Conservation (phyloP, 2,329 filamentous ascomycete species). For the Nigrospora sphaerica region DNA sequence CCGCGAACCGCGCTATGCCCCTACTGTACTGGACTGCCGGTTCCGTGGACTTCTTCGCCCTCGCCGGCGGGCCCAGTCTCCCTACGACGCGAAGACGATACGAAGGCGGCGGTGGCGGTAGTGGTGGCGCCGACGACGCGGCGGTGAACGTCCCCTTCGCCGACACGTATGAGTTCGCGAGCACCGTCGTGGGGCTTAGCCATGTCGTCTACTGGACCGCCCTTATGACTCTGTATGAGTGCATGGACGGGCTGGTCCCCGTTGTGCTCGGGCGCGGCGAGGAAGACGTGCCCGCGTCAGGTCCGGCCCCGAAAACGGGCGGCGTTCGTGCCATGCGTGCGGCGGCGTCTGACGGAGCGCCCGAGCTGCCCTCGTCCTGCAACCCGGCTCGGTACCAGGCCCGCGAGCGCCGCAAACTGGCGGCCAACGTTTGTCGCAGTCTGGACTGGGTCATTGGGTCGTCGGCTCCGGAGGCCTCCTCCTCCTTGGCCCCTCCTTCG, state of each 20-base stretch:
- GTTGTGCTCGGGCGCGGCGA: conserved; percentile 27
- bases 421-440: conserved; percentile 41
- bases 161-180: conserved; percentile 36
- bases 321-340: too few species aligned
- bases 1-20: conserved; percentile 13
- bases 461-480: conserved; percentile 1
- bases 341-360: conserved; percentile 25
- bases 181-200: conserved; percentile 34
- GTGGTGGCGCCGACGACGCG: conserved; percentile 16
- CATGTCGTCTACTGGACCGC: conserved; percentile 49
- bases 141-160: conserved; percentile 32
- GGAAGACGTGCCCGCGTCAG: background rate
- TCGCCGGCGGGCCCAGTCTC: background rate
- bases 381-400: conserved; percentile 32
- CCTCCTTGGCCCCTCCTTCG: background rate
- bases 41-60: conserved; percentile 1
- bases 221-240: conserved; percentile 41
- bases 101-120: background rate
- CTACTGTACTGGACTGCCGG: conserved; percentile 33
- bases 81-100: too few species aligned
- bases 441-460: conserved; percentile 36
- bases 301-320: background rate
- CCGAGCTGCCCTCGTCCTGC: conserved; percentile 25
- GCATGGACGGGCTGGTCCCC: conserved; percentile 36
- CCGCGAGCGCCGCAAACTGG: conserved; percentile 34